Percentiles rank a stretch among this genome's conserved stretches.
Evolutionary conservation across 305 asterid genomes (phyloP).

Genomic region (Galium porrigens): DNA sequence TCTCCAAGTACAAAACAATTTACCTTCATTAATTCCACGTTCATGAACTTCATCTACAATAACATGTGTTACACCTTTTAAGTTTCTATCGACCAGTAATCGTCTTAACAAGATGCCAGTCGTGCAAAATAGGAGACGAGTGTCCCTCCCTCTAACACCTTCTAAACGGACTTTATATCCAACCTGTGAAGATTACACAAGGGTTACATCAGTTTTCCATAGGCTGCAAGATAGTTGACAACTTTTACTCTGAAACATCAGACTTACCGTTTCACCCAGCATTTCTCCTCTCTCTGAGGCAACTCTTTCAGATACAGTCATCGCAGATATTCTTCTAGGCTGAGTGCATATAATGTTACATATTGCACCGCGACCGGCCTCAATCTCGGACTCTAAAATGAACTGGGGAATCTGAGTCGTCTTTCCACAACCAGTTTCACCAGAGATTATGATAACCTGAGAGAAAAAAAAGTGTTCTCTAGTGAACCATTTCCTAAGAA

Average conservation of each 20-base stretch:
- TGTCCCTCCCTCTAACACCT: conserved; percentile 86
- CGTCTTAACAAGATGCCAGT: conserved; percentile 88
- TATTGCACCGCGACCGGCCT: conserved; percentile 45
- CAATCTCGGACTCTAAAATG: conserved; percentile 76
- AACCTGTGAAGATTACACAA: conserved; percentile 37
- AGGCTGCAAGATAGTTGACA: conserved; percentile 9
- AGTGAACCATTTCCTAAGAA: conserved; percentile 11
- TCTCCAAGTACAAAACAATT: conserved; percentile 13
- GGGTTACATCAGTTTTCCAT: not conserved
- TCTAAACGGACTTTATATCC: conserved; percentile 92
- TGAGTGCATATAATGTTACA: conserved; percentile 88
- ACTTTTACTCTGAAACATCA: not conserved
- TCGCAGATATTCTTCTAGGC: conserved; percentile 86
- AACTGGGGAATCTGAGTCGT: conserved; percentile 92
- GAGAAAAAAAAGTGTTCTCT: conserved; percentile 13
- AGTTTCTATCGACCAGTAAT: conserved; percentile 60
- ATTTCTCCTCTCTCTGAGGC: conserved; percentile 87
- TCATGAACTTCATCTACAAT: conserved; percentile 96
- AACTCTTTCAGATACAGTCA: conserved; percentile 87
- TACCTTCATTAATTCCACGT: conserved; percentile 97
- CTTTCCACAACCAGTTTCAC: conserved; percentile 98
- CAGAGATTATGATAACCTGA: conserved; percentile 80
- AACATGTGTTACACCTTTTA: conserved; percentile 79
- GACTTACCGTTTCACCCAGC: conserved; percentile 83
- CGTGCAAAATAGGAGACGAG: conserved; percentile 94